These are phyloP conservation scores for Aspergillus panamensis DNA, from an alignment of 495 filamentous ascomycete species.

Conservation along the genomic window DNA sequence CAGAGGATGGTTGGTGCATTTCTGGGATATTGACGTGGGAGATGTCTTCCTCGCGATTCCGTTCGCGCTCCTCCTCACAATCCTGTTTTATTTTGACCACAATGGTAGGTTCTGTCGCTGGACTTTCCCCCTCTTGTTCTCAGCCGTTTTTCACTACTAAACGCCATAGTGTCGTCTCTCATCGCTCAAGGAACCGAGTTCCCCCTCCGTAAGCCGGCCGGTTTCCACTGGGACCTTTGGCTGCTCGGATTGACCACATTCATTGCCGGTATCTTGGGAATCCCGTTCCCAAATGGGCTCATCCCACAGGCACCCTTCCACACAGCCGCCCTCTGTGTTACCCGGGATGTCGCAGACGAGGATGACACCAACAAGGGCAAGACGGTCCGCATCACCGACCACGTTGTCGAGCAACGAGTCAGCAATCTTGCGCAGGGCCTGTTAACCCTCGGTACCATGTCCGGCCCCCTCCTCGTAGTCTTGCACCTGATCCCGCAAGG, in stretches of 20 bases:
- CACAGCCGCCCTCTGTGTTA: conserved; percentile 78
- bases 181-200: conserved; percentile 93
- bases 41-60: conserved; percentile 87
- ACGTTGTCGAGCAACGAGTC: conserved; percentile 87
- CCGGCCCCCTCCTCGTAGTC: conserved; percentile 76
- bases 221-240: conserved; percentile 96
- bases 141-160: conserved; percentile 5
- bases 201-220: conserved; percentile 84
- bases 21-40: conserved; percentile 75
- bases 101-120: conserved; percentile 50
- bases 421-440: conserved; percentile 85
- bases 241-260: conserved; percentile 86
- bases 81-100: conserved; percentile 93
- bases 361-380: conserved; percentile 60
- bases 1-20: conserved; percentile 77
- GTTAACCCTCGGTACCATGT: conserved; percentile 82
- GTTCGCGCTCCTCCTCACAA: conserved; percentile 79
- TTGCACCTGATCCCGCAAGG: conserved; percentile 83
- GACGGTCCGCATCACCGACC: conserved; percentile 56
- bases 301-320: conserved; percentile 94
- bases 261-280: conserved; percentile 75
- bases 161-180: conserved; percentile 61
- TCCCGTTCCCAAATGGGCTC: conserved; percentile 90
- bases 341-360: conserved; percentile 55
- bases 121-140: not conserved